phyloP scores from a whole-genome alignment of 2,329 filamentous ascomycete genomes.

The Blastomyces gilchristii region DNA sequence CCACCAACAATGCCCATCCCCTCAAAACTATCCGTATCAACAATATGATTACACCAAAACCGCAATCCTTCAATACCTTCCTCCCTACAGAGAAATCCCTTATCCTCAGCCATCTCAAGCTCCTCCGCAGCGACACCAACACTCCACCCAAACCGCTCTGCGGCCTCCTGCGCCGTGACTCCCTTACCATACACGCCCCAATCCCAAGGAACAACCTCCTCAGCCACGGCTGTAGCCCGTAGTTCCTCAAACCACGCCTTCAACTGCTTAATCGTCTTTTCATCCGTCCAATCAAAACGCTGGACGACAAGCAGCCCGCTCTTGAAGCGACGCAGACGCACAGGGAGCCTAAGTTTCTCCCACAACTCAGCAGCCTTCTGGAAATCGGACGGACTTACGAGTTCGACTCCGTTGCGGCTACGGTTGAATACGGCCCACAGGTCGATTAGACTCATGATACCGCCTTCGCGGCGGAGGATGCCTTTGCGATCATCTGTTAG shows the following conservation, averaged over 20 bases:
- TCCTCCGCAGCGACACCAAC: constrained; percentile 92
- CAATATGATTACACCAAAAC: constrained; percentile 74
- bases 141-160: constrained; percentile 90
- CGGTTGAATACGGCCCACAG: constrained; percentile 94
- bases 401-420: constrained; percentile 81
- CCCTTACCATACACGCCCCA: constrained; percentile 70
- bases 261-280: constrained; percentile 71
- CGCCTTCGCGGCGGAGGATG: constrained; percentile 67
- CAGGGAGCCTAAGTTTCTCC: constrained; percentile 76
- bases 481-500: constrained; percentile 74
- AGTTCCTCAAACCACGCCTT: constrained; percentile 67
- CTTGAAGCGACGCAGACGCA: constrained; percentile 79
- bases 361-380: constrained; percentile 80
- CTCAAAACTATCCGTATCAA: constrained; percentile 15
- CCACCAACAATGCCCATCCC: constrained; percentile 6
- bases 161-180: constrained; percentile 79
- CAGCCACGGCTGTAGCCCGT: constrained; percentile 54
- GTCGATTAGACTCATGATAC: constrained; percentile 82
- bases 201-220: constrained; percentile 60
- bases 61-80: constrained; percentile 81
- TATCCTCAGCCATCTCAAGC: constrained; percentile 92
- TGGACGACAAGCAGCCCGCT: constrained; percentile 94
- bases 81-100: constrained; percentile 76
- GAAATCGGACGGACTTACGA: constrained; percentile 85
- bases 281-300: constrained; percentile 75